phyloP scores from a whole-genome alignment of 371 early-diverging fungal genomes.

The Chytridiales sp. region DNA sequence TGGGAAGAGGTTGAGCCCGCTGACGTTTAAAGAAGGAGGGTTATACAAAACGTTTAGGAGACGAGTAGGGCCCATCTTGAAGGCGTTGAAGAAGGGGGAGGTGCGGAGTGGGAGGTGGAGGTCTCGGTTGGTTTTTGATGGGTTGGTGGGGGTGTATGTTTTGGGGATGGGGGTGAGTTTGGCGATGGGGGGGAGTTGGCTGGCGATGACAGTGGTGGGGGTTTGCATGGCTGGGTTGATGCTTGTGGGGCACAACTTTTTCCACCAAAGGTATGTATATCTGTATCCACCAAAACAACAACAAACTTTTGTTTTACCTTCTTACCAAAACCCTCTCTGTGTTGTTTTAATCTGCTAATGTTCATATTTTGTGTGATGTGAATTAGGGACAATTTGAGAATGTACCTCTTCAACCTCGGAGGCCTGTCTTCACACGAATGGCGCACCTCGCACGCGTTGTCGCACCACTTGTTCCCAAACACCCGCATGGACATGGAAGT shows the following conservation, averaged over 20 bases:
- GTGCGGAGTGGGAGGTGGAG: too few species aligned
- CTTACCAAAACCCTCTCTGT: too few species aligned
- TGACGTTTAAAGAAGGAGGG: background rate
- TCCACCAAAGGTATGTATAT: slow-evolving; percentile 2
- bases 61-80: background rate
- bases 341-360: too few species aligned
- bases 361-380: too few species aligned
- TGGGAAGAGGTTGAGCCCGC: background rate
- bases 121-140: too few species aligned
- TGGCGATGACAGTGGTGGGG: background rate
- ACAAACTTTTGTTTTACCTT: too few species aligned
- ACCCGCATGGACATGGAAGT: slow-evolving; percentile 5
- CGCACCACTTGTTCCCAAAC: slow-evolving; percentile 8
- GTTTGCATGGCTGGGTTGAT: background rate
- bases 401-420: background rate
- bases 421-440: background rate
- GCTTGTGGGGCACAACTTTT: background rate
- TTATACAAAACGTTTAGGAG: background rate
- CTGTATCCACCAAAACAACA: too few species aligned
- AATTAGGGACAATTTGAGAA: background rate
- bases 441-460: slow-evolving; percentile 2
- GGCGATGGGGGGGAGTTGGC: too few species aligned
- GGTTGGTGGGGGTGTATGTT: too few species aligned
- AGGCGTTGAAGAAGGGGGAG: background rate
- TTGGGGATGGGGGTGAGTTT: too few species aligned